Evolutionary conservation across 2,329 filamentous ascomycete species (phyloP).

Genomic region (Colletotrichum sp.): DNA sequence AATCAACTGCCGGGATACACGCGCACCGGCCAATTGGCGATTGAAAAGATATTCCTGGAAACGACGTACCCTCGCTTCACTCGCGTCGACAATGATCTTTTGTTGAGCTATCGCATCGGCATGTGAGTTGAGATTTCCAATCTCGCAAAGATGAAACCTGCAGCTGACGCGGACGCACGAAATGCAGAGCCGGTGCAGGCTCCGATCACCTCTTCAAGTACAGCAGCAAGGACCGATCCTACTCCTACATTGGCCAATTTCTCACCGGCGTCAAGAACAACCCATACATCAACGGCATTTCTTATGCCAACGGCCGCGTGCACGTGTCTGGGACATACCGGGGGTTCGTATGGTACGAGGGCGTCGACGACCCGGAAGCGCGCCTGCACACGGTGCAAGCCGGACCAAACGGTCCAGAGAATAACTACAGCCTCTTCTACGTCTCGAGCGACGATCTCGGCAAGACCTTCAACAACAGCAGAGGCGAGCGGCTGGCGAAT

Average conservation of each 20-base stretch:
- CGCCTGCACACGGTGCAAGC: constrained; percentile 11
- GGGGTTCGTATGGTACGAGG: constrained; percentile 18
- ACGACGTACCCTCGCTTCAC: constrained; percentile 11
- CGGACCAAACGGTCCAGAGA: constrained; percentile 17
- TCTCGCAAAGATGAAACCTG: not conserved
- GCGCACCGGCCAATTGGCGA: constrained; percentile 4
- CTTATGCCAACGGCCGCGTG: constrained; percentile 5
- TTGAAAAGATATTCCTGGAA: constrained; percentile 16
- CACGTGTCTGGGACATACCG: constrained; percentile 18
- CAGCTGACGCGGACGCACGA: not conserved
- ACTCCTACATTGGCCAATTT: constrained; percentile 17
- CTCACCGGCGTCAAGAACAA: constrained; percentile 15
- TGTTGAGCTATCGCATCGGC: constrained; percentile 15
- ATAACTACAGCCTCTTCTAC: constrained; percentile 18
- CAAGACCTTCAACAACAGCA: not conserved
- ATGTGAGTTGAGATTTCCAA: not conserved
- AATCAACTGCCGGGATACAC: constrained; percentile 13
- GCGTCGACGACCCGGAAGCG: constrained; percentile 11
- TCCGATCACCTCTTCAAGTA: constrained; percentile 16
- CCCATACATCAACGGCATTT: constrained; percentile 19
- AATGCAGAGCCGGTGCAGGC: constrained; percentile 8
- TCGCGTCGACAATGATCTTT: constrained; percentile 1
- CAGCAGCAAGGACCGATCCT: not conserved
- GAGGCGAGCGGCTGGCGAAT: constrained; percentile 4
- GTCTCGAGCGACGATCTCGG: constrained; percentile 10